Base-by-base conservation (phyloP, 495 filamentous ascomycete species). In the Bacidia gigantensis region DNA sequence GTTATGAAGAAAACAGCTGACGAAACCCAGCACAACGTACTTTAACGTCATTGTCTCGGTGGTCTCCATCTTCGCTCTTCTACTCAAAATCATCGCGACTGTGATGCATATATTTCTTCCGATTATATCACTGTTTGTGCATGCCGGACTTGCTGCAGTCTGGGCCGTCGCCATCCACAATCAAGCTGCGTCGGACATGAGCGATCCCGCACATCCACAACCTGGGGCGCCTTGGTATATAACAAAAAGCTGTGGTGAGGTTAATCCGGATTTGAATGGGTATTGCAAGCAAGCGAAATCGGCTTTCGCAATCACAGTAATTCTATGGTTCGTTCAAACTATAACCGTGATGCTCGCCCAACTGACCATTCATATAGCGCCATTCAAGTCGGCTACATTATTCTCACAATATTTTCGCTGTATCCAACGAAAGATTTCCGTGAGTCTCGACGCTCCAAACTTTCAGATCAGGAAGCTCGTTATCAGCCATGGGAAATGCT, bases 21-120 rank as follows among this genome's bases (percentile, higher is more conserved):
- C 39, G 25, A 17, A 3, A 1, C 26, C 32, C 65, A 95, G 88
- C 60, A 65, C 87, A 39, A 89, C 85, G 47, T 71, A 83, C 48
- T 95, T 71, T 68, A 90, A 93, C 64, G 78, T 94, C 53, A 82
- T 87, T 51, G 80, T 94, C 60, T 78, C 84, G 46, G 81, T 95
- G 55, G 65, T 94, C 54, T 80, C 67, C 22, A 60, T 73, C 22
- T 67, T 72, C 22, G 46, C 81, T 11, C 57, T 83, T 21, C 69
- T 87, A 11, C 65, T 72, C 38, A 80, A 82, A 53, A 49, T 65
- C 10, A 79, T 84, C 26, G 69, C 82, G 49, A 83, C 79, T 67
- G 71, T 86, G 55, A 76, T 89, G 67, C 77, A 81, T 58, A 67
- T 85, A 58, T 87, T 82, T 67, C 80, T 72, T 46, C 89, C 89